Percentiles rank a stretch among this genome's conserved stretches.
Evolutionary conservation across 371 early-diverging fungal species (phyloP).

Genomic region (Mucor mucedo): DNA sequence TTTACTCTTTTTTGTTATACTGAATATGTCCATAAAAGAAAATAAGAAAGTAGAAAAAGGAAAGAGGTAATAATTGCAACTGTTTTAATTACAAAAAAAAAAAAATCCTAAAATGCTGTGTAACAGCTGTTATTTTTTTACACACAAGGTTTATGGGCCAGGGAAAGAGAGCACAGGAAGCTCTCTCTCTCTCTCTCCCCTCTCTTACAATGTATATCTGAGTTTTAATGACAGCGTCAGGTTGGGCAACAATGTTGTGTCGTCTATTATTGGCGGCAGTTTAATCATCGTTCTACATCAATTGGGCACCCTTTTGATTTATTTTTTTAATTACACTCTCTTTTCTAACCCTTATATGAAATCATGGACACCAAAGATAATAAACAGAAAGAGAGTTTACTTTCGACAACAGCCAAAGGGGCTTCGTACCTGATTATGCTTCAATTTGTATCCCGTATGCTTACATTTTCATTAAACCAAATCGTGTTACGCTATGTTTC

Average conservation of each 20-base stretch:
- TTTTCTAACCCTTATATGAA: background rate
- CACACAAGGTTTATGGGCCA: too few relatives aligned
- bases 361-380: conserved; percentile 1
- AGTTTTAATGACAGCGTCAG: too few relatives aligned
- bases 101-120: conserved; percentile 7
- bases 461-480: conserved; percentile 84
- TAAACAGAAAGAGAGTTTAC: conserved; percentile 20
- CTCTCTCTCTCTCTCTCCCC: too few relatives aligned
- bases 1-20: conserved; percentile 30
- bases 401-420: conserved; percentile 66
- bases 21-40: conserved; percentile 28
- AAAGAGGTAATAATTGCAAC: background rate
- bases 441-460: conserved; percentile 78
- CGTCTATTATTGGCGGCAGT: too few relatives aligned
- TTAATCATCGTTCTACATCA: background rate
- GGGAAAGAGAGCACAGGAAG: too few relatives aligned
- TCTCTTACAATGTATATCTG: too few relatives aligned
- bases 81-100: conserved; percentile 1
- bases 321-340: background rate
- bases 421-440: conserved; percentile 79
- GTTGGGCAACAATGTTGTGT: too few relatives aligned
- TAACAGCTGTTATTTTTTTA: background rate
- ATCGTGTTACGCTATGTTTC: conserved; percentile 71
- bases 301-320: background rate
- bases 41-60: conserved; percentile 4